phyloP scores from a whole-genome alignment of 2,329 filamentous ascomycete genomes.

The Diaporthe destruens region DNA sequence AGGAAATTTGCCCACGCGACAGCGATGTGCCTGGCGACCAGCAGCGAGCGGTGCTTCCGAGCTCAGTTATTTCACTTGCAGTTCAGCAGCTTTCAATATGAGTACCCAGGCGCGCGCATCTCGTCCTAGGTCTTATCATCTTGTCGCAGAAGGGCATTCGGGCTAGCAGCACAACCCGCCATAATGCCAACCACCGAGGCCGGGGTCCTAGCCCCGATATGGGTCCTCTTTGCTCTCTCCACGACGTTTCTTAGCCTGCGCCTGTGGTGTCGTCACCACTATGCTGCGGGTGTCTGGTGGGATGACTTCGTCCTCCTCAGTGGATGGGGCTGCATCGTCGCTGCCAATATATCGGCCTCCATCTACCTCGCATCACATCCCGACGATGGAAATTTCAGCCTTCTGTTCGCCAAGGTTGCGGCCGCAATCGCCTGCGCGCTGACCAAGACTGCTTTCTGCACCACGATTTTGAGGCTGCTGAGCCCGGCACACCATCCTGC shows the following conservation, averaged over 20 bases:
- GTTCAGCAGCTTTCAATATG: background rate
- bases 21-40: background rate
- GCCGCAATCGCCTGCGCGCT: constrained; percentile 3
- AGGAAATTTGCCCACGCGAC: constrained; percentile 25
- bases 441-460: constrained; percentile 21
- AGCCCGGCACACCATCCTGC: constrained; percentile 1
- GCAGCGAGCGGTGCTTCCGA: constrained; percentile 8
- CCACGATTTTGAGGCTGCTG: background rate
- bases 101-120: background rate
- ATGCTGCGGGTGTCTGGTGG: constrained; percentile 21
- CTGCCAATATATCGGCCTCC: constrained; percentile 11
- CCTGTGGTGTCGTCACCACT: constrained; percentile 23
- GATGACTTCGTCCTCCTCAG: background rate
- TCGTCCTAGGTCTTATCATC: background rate
- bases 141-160: background rate
- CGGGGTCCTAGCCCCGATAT: constrained; percentile 20
- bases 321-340: constrained; percentile 16
- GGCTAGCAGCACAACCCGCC: background rate
- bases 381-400: constrained; percentile 23
- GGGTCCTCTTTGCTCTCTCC: constrained; percentile 19
- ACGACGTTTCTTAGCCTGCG: constrained; percentile 16
- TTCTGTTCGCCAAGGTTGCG: constrained; percentile 19
- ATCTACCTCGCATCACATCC: background rate
- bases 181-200: constrained; percentile 11
- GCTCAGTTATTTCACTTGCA: background rate